phyloP scores from a whole-genome alignment of 1,284 basidiomycete species.

The Lentinula novae-zelandiae region DNA sequence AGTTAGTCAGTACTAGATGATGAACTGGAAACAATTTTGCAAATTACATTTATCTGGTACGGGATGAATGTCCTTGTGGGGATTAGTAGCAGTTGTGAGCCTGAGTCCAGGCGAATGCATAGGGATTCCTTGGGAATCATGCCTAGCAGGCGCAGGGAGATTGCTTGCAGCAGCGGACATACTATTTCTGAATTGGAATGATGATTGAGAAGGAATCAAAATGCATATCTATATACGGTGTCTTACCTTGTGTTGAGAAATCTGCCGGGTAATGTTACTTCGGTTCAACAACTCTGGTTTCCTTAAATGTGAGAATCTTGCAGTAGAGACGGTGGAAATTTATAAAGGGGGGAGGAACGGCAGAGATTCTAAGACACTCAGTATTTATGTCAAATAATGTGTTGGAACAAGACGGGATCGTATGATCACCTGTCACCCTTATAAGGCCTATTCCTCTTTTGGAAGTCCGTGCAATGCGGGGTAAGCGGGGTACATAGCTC shows the following conservation, averaged over 20 bases:
- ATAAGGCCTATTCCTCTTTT: background rate
- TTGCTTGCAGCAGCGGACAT: background rate
- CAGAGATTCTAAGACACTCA: background rate
- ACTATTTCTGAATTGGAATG: background rate
- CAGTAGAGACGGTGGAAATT: background rate
- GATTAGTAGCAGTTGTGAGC: slow-evolving; percentile 53
- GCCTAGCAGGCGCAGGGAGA: background rate
- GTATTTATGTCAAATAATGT: background rate
- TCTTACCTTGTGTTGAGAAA: background rate
- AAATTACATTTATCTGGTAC: slow-evolving; percentile 2
- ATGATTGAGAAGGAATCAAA: background rate
- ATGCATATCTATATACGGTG: background rate
- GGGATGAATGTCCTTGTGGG: slow-evolving; percentile 22
- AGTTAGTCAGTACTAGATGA: background rate
- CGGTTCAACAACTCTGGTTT: background rate
- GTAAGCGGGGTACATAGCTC: background rate
- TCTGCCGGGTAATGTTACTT: background rate
- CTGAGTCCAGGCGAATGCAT: slow-evolving; percentile 68
- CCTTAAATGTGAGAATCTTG: background rate
- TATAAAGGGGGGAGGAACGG: background rate
- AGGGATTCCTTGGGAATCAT: slow-evolving; percentile 11
- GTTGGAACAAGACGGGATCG: background rate
- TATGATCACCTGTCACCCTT: background rate
- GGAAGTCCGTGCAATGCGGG: background rate
- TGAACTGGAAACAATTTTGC: background rate